A percentile compares a stretch with the other conserved stretches of the same genome.
Evolutionary conservation across 768 basidiomycete species (phyloP).

Genomic region (Lepiota brunneoincarnata): DNA sequence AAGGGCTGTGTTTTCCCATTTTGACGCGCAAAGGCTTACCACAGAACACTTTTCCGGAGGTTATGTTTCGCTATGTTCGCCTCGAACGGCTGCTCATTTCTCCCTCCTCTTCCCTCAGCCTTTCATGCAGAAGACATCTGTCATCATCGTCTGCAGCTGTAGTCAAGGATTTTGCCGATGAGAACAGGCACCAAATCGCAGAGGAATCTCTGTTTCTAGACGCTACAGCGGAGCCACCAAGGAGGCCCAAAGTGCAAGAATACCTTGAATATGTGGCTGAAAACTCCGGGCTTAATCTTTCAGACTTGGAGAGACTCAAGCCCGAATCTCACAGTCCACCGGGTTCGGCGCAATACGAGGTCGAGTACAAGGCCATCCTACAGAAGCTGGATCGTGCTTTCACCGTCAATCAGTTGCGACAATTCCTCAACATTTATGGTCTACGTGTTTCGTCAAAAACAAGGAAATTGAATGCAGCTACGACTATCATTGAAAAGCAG

Average conservation of each 20-base stretch:
- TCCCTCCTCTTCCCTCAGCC: background rate
- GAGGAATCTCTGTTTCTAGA: background rate
- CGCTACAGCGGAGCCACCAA: constrained; percentile 26
- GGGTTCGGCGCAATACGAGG: constrained; percentile 38
- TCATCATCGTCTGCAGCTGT: background rate
- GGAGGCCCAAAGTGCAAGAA: constrained; percentile 46
- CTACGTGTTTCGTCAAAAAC: constrained; percentile 28
- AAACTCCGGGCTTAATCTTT: constrained; percentile 47
- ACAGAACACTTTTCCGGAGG: background rate
- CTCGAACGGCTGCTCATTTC: background rate
- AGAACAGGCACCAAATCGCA: background rate
- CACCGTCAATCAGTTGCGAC: constrained; percentile 55
- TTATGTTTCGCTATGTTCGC: background rate
- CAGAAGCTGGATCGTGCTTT: constrained; percentile 60
- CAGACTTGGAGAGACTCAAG: constrained; percentile 59
- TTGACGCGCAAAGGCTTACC: background rate
- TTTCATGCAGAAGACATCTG: background rate
- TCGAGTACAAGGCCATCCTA: constrained; percentile 50
- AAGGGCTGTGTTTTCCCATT: background rate
- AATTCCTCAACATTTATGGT: constrained; percentile 49
- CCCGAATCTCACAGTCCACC: constrained; percentile 30
- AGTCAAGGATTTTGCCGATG: background rate
- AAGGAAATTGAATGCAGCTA: constrained; percentile 38
- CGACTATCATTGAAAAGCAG: constrained; percentile 55
- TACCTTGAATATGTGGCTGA: constrained; percentile 54